Evolutionary conservation across 2,329 filamentous ascomycete species (phyloP).

Genomic region (Neofusicoccum kwambonambiense): DNA sequence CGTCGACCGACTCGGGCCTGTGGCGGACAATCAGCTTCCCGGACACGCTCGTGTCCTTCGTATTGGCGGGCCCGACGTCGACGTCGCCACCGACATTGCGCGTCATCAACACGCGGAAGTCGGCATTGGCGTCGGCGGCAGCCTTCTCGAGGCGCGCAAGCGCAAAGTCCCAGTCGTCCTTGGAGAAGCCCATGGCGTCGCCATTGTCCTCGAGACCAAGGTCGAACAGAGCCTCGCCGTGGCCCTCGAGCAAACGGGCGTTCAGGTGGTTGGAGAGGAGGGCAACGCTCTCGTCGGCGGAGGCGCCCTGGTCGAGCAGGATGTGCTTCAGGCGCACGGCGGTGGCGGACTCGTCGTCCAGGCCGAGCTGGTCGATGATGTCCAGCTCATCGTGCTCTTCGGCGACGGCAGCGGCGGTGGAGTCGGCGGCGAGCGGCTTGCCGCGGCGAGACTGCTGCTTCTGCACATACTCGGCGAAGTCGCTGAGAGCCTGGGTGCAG

Average conservation of each 20-base stretch:
- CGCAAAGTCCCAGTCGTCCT: constrained; percentile 73
- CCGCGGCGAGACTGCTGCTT: constrained; percentile 76
- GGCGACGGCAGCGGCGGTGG: constrained; percentile 28
- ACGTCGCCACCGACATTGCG: constrained; percentile 79
- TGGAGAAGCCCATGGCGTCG: constrained; percentile 74
- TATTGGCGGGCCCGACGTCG: constrained; percentile 64
- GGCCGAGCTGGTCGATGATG: constrained; percentile 75
- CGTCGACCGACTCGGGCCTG: constrained; percentile 70
- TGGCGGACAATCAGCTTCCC: constrained; percentile 87
- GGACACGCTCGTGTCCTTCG: constrained; percentile 70
- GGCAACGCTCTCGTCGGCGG: constrained; percentile 58
- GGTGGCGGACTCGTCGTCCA: constrained; percentile 67
- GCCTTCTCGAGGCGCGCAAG: constrained; percentile 64
- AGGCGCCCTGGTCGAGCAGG: constrained; percentile 55
- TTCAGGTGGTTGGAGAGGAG: constrained; percentile 66
- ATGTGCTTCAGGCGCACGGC: constrained; percentile 70
- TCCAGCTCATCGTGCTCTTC: constrained; percentile 87
- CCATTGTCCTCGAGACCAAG: constrained; percentile 88
- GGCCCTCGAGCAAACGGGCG: constrained; percentile 73
- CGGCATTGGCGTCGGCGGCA: constrained; percentile 64
- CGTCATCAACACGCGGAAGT: constrained; percentile 82
- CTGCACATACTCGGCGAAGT: constrained; percentile 97
- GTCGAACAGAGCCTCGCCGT: constrained; percentile 88
- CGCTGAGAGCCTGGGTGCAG: constrained; percentile 68
- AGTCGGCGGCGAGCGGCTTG: constrained; percentile 34